A percentile compares a stretch with the other conserved stretches of the same genome.
phyloP scores from a whole-genome alignment of 495 filamentous ascomycete species.

The Penicillium bialowiezense region DNA sequence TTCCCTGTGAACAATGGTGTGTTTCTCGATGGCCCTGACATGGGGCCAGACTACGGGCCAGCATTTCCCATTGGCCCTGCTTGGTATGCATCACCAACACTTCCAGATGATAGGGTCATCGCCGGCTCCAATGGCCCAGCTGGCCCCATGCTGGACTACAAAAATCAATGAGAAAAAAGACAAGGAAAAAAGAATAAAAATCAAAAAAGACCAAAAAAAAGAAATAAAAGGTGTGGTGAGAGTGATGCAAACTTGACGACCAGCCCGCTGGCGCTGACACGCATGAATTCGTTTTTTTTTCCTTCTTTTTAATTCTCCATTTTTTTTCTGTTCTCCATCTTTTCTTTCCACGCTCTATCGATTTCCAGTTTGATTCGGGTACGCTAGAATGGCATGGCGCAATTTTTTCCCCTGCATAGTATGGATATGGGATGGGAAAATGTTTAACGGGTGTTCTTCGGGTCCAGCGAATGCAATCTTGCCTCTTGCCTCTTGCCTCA shows the following conservation, averaged over 20 bases:
- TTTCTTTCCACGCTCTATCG: neutral
- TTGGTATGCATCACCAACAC: slow-evolving; percentile 11
- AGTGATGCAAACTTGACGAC: neutral
- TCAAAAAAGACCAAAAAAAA: no score
- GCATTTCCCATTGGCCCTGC: slow-evolving; percentile 18
- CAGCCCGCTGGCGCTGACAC: slow-evolving; percentile 5
- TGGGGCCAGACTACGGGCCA: slow-evolving; percentile 12
- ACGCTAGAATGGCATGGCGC: slow-evolving; percentile 14
- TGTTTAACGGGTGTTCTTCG: slow-evolving; percentile 9
- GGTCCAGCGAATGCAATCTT: slow-evolving; percentile 2
- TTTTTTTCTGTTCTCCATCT: slow-evolving; percentile 2
- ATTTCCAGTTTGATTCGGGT: slow-evolving; percentile 4
- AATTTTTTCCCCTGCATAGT: slow-evolving; percentile 4
- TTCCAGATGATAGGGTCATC: slow-evolving; percentile 11
- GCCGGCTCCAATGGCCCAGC: slow-evolving; percentile 14
- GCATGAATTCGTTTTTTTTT: slow-evolving; percentile 6
- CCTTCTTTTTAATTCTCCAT: slow-evolving; percentile 3
- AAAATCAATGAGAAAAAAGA: neutral
- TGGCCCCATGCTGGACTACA: slow-evolving; percentile 20
- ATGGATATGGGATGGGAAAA: slow-evolving; percentile 3
- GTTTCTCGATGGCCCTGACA: slow-evolving; percentile 20
- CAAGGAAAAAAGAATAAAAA: neutral
- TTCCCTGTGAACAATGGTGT: slow-evolving; percentile 18
- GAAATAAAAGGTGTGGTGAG: slow-evolving; percentile 2
- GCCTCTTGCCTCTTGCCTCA: neutral